Evolutionary conservation across 306 rosid species (phyloP).

Genomic region (Acacia acuminata): DNA sequence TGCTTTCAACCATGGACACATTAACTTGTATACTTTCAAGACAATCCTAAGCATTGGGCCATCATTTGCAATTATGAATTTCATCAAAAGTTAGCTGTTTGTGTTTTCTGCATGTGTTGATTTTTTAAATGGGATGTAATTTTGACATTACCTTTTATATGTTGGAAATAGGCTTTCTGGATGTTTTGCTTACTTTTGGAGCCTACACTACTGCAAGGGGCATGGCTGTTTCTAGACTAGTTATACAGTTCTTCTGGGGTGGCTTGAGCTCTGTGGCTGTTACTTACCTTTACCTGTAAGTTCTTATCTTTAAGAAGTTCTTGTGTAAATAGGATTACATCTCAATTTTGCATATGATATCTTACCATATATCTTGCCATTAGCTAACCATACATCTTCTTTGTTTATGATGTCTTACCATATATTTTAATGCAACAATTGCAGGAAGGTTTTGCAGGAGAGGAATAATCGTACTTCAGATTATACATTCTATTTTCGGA

Average conservation of each 20-base stretch:
- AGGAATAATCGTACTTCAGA: slow-evolving; percentile 60
- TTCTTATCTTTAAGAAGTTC: slow-evolving; percentile 14
- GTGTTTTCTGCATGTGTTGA: slow-evolving; percentile 27
- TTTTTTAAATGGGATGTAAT: slow-evolving; percentile 20
- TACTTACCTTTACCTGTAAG: slow-evolving; percentile 84
- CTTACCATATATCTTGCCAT: not conserved
- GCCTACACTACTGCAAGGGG: slow-evolving; percentile 93
- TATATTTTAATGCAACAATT: slow-evolving; percentile 31
- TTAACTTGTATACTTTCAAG: slow-evolving; percentile 73
- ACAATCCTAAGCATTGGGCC: slow-evolving; percentile 86
- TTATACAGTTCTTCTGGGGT: slow-evolving; percentile 91
- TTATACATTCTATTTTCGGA: slow-evolving; percentile 83
- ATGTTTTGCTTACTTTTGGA: slow-evolving; percentile 92
- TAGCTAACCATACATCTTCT: not conserved
- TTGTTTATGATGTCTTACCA: slow-evolving; percentile 8
- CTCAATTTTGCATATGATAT: not conserved
- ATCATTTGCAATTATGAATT: slow-evolving; percentile 81
- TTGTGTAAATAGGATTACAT: not conserved
- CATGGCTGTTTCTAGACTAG: slow-evolving; percentile 95
- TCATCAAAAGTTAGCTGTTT: slow-evolving; percentile 66
- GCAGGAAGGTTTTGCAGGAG: slow-evolving; percentile 95
- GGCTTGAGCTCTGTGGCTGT: slow-evolving; percentile 74
- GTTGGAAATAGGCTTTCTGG: slow-evolving; percentile 63
- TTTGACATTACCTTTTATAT: slow-evolving; percentile 24
- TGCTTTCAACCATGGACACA: slow-evolving; percentile 63